Conservation (phyloP, 257 asterid genomes). For the Euphrasia confusa region DNA sequence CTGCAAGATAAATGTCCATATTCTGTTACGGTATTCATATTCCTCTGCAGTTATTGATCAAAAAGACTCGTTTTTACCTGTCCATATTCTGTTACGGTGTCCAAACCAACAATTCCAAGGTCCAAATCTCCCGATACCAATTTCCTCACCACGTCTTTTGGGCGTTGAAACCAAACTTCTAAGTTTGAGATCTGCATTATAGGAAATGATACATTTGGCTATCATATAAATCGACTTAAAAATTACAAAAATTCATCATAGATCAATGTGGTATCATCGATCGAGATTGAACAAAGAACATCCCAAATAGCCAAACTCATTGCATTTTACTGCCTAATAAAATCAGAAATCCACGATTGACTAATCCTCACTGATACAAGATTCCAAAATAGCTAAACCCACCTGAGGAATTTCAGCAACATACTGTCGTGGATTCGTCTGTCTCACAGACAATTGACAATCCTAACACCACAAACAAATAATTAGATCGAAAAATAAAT, state of each 20-base stretch:
- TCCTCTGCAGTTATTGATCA: slow-evolving; percentile 12
- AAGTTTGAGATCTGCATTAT: slow-evolving; percentile 62
- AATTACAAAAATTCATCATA: not conserved
- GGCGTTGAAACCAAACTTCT: slow-evolving; percentile 99
- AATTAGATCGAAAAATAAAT: slow-evolving; percentile 9
- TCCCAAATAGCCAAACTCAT: not conserved
- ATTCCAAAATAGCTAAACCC: slow-evolving; percentile 16
- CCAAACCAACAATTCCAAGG: slow-evolving; percentile 97
- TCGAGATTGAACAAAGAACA: not conserved
- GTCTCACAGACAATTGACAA: slow-evolving; percentile 95
- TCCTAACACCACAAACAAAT: slow-evolving; percentile 41
- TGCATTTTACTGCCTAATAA: not conserved
- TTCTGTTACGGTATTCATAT: too few species aligned
- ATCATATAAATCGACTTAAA: slow-evolving; percentile 13
- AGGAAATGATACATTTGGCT: slow-evolving; percentile 15
- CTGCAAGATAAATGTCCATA: slow-evolving; percentile 29
- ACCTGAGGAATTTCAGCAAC: slow-evolving; percentile 97
- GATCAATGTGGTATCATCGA: not conserved
- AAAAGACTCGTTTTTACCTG: slow-evolving; percentile 46
- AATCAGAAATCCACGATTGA: not conserved
- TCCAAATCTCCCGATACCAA: slow-evolving; percentile 92
- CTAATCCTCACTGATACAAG: slow-evolving; percentile 3
- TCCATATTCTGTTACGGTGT: slow-evolving; percentile 71
- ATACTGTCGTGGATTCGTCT: slow-evolving; percentile 93
- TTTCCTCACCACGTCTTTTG: slow-evolving; percentile 90